A percentile compares a stretch with the other conserved stretches of the same genome.
Conservation (phyloP, 1,284 basidiomycete genomes). For the Peniophora sp. region DNA sequence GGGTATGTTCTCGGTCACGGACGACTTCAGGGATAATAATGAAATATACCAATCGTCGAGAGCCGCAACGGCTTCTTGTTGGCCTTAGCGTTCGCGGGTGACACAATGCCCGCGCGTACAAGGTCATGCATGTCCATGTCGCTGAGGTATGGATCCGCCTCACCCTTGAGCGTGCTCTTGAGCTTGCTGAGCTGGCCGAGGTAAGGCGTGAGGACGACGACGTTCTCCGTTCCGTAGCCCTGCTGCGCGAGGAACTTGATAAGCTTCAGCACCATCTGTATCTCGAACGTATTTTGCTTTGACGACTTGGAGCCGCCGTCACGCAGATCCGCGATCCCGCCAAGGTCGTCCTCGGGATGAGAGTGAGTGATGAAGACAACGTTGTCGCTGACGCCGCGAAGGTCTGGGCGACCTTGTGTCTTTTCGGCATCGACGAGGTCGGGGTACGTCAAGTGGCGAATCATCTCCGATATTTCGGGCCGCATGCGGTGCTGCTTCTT, state of each 20-base stretch:
- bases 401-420: constrained; percentile 38
- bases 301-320: constrained; percentile 43
- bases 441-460: constrained; percentile 55
- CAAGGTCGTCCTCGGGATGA: constrained; percentile 44
- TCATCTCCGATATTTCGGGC: constrained; percentile 55
- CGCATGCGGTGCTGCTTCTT: constrained; percentile 59
- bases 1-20: neutral
- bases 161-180: constrained; percentile 31
- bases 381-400: constrained; percentile 48
- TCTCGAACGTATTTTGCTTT: constrained; percentile 53
- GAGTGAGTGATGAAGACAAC: constrained; percentile 53
- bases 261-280: constrained; percentile 55
- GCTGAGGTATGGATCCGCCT: constrained; percentile 51
- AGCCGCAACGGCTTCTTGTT: constrained; percentile 38
- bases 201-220: constrained; percentile 62
- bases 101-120: constrained; percentile 42
- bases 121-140: constrained; percentile 57
- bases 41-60: constrained; percentile 48
- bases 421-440: constrained; percentile 46
- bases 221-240: constrained; percentile 49
- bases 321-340: constrained; percentile 29
- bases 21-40: constrained; percentile 4
- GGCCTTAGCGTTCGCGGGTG: constrained; percentile 26
- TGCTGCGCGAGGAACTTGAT: constrained; percentile 58
- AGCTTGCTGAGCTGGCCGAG: constrained; percentile 55